Evolutionary conservation across 208 protist species (phyloP).

Genomic region (Sergeia podlipaevii): DNA sequence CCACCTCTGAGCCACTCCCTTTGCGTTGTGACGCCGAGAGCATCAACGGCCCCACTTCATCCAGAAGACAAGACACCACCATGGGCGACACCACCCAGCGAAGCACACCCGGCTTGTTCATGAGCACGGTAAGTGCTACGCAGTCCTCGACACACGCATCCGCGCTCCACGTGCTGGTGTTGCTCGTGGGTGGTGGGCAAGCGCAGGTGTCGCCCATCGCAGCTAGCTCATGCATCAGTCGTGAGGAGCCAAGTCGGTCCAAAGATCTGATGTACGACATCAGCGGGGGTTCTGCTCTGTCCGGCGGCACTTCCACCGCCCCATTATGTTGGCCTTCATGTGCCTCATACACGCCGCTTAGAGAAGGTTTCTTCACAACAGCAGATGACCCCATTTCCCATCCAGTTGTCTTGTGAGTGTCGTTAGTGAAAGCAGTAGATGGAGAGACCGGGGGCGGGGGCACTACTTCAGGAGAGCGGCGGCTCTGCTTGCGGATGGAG

Average conservation of each 20-base stretch:
- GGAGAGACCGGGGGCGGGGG: no score
- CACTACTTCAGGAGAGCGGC: no score
- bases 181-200: background rate
- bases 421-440: no score
- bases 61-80: conserved; percentile 8
- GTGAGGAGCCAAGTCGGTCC: conserved; percentile 6
- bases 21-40: no score
- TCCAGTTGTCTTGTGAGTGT: no score
- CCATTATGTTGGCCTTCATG: no score
- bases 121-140: conserved; percentile 48
- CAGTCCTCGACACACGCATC: conserved; percentile 27
- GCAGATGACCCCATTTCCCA: no score
- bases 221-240: conserved; percentile 19
- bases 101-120: conserved; percentile 36
- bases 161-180: conserved; percentile 1
- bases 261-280: conserved; percentile 5
- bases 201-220: conserved; percentile 25
- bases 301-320: background rate
- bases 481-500: no score
- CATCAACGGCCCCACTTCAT: background rate
- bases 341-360: no score
- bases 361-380: no score
- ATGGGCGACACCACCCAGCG: conserved; percentile 41
- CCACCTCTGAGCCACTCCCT: no score
- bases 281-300: background rate